These are phyloP conservation scores for Flaveria linearis DNA, from an alignment of 129 eudicot species.

Conservation along the genomic window DNA sequence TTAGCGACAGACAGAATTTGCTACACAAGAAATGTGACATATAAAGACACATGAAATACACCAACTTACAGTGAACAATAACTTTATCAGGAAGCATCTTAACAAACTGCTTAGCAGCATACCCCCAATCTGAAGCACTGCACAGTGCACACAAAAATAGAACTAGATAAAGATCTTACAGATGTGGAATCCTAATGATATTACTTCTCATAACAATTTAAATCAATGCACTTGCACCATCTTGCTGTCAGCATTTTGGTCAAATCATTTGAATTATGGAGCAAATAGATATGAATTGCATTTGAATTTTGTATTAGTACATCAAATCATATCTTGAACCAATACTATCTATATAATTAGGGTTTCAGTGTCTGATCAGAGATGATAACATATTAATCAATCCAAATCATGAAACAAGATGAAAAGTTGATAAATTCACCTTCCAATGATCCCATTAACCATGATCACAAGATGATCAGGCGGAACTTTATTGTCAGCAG, in stretches of 20 bases:
- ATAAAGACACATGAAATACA: constrained; percentile 12
- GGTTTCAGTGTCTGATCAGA: not conserved
- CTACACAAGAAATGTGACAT: not conserved
- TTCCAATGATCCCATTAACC: constrained; percentile 85
- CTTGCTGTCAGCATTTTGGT: not conserved
- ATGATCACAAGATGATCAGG: constrained; percentile 76
- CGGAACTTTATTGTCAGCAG: constrained; percentile 37
- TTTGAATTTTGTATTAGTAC: too few species aligned
- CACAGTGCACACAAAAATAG: constrained; percentile 45
- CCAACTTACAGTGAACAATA: constrained; percentile 77
- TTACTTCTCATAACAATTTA: not conserved
- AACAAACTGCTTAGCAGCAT: constrained; percentile 84
- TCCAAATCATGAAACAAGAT: not conserved
- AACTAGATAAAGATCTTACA: constrained; percentile 18
- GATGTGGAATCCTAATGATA: not conserved
- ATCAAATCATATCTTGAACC: too few species aligned
- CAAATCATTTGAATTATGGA: too few species aligned
- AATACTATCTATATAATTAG: not conserved
- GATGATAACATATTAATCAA: not conserved
- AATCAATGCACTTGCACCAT: constrained; percentile 1
- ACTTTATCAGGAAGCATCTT: constrained; percentile 73
- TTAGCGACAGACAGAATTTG: not conserved
- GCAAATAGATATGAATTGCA: too few species aligned
- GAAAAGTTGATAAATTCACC: constrained; percentile 37
- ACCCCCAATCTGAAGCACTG: constrained; percentile 90